Evolutionary conservation across 768 basidiomycete genomes (phyloP), one percentile per base, ranked within the genome.

Genomic region (Kwoniella mangroviensis): DNA sequence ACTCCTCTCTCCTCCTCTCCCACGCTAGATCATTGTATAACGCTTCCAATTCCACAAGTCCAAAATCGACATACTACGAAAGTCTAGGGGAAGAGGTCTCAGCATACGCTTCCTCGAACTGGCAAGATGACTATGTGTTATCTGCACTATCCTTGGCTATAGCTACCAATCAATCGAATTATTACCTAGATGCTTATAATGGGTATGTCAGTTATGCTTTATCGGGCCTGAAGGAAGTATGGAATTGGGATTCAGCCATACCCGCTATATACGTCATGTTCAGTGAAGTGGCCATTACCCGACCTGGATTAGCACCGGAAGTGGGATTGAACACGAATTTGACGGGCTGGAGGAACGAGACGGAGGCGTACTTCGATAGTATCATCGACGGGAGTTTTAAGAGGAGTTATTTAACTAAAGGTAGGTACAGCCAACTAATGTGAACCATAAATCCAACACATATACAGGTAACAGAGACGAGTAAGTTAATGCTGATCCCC

Each of bases 211-310:
- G 87, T 41, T 91, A 88, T 77, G 81, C 85, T 24, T 85, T 95
- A 0, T 81, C 83, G 2, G 85, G 85, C 1, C 84, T 86, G 42
- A 83, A 89, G 55, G 83, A 85, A 2, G 89, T 91, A 5, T 91
- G 94, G 83, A 94, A 94, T 80, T 98, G 94, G 94, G 94, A 94
- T 79, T 87, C 88, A 3, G 91, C 92, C 81, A 88, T 87, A 1
- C 90, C 92, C 1, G 94, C 90, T 2, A 77, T 93, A 0, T 87
- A 88, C 52, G 87, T 95, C 21, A 83, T 96, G 7, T 91, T 90
- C 69, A 87, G 90, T 0, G 92, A 96, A 75, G 85, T 92, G 28
- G 88, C 89, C 1, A 85, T 88, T 61, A 86, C 88, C 2, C 86
- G 88, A 65, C 86, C 88, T 2, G 77, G 79, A 42, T 82, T 91